These are phyloP conservation scores for Ophiostoma fasciatum DNA, from an alignment of 2,329 filamentous ascomycete genomes.

Conservation along the genomic window DNA sequence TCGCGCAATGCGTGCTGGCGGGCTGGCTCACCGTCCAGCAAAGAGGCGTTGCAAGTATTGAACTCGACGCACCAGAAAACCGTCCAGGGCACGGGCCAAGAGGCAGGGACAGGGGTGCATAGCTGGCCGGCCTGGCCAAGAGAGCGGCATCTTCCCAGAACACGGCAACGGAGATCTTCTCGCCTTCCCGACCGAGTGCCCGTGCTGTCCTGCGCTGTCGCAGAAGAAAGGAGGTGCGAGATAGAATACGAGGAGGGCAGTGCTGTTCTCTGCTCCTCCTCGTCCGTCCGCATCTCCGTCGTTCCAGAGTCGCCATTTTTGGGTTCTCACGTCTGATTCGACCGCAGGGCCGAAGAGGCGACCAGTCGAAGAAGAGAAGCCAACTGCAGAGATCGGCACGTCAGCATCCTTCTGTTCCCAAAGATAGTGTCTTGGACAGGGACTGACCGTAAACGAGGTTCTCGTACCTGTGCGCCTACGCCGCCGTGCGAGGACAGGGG, in stretches of 20 bases:
- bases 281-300: too few species aligned
- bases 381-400: conserved; percentile 1
- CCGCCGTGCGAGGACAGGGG: too few species aligned
- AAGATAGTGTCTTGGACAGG: neutral
- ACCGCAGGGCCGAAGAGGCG: too few species aligned
- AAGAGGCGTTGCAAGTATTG: conserved; percentile 5
- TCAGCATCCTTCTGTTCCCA: neutral
- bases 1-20: conserved; percentile 1
- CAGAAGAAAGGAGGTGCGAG: too few species aligned
- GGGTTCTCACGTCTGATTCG: too few species aligned
- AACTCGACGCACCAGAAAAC: neutral
- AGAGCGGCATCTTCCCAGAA: conserved; percentile 11
- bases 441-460: neutral
- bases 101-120: conserved; percentile 5
- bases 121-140: neutral
- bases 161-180: conserved; percentile 1
- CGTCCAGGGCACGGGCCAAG: neutral
- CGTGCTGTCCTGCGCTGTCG: too few species aligned
- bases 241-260: too few species aligned
- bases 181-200: conserved; percentile 13
- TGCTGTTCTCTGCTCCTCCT: neutral
- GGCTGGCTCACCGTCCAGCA: conserved; percentile 5
- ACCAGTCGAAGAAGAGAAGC: too few species aligned
- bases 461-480: too few species aligned
- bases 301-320: too few species aligned